Percentiles rank a stretch among this genome's conserved stretches.
These are phyloP conservation scores for Silene vulgaris DNA, from an alignment of 179 eudicot genomes.

Conservation along the genomic window DNA sequence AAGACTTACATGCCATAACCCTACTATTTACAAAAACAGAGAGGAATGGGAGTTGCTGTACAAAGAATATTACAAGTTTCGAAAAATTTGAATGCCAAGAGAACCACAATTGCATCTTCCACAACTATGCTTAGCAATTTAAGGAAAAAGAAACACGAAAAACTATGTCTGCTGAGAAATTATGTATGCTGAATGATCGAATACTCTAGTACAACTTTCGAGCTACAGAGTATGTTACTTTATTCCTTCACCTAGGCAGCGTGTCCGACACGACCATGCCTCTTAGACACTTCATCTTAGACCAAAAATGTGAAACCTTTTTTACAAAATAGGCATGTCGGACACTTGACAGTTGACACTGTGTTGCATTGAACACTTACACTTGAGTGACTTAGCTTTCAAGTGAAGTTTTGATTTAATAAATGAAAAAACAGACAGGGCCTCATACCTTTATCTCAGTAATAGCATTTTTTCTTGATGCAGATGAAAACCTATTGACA, in stretches of 20 bases:
- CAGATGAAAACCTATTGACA: conserved; percentile 76
- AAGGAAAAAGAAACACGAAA: neutral
- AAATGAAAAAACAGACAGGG: conserved; percentile 13
- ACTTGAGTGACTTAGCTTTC: neutral
- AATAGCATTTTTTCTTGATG: conserved; percentile 84
- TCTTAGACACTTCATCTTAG: neutral
- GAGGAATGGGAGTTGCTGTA: neutral
- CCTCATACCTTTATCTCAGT: conserved; percentile 86
- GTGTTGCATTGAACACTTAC: neutral
- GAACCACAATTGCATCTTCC: neutral
- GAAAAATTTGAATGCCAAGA: too few species aligned
- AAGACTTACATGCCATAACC: neutral
- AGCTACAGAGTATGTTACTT: too few species aligned
- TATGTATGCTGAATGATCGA: neutral
- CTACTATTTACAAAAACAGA: neutral
- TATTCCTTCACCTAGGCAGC: neutral
- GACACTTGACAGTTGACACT: neutral
- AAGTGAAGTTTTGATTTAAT: neutral
- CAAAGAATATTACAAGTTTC: neutral
- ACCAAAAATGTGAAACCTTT: neutral
- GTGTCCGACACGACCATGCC: neutral
- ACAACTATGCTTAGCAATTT: neutral
- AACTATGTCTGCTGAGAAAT: too few species aligned
- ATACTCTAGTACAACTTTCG: neutral
- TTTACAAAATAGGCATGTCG: neutral